Conservation (phyloP, 2,329 filamentous ascomycete species). For the Colletotrichum euphorbiae region DNA sequence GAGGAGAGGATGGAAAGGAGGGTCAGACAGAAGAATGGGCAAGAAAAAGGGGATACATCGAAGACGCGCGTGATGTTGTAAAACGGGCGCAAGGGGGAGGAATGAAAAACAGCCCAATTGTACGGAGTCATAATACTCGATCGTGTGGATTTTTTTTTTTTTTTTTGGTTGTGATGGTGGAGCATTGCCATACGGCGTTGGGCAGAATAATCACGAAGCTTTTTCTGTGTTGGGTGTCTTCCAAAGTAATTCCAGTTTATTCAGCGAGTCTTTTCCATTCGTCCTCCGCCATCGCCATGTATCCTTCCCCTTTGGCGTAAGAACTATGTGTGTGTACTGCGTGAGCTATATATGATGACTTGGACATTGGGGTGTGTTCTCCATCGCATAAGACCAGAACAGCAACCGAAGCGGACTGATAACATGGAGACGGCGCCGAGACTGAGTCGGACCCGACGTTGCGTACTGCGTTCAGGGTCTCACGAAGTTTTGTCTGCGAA, state of each 20-base stretch:
- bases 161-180: not conserved
- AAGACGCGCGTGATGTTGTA: conserved; percentile 14
- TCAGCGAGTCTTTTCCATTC: not conserved
- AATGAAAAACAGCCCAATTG: conserved; percentile 19
- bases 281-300: not conserved
- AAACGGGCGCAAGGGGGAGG: conserved; percentile 14
- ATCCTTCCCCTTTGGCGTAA: not conserved
- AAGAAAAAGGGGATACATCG: conserved; percentile 1
- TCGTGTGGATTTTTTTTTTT: conserved; percentile 15
- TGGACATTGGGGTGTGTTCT: not conserved
- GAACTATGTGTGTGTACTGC: not conserved
- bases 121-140: conserved; percentile 40
- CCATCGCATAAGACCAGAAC: conserved; percentile 6
- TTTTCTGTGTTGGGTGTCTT: not conserved
- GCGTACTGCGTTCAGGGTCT: not conserved
- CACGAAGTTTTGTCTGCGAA: not conserved
- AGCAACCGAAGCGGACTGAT: conserved; percentile 15
- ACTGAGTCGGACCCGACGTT: conserved; percentile 8
- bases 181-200: conserved; percentile 18
- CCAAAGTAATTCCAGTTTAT: not conserved
- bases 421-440: conserved; percentile 24
- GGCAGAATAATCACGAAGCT: conserved; percentile 18
- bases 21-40: conserved; percentile 6
- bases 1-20: conserved; percentile 17
- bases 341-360: conserved; percentile 15